These are phyloP conservation scores for Hymenotorrendiella dingleyae DNA, from an alignment of 2,329 filamentous ascomycete species.

Conservation along the genomic window DNA sequence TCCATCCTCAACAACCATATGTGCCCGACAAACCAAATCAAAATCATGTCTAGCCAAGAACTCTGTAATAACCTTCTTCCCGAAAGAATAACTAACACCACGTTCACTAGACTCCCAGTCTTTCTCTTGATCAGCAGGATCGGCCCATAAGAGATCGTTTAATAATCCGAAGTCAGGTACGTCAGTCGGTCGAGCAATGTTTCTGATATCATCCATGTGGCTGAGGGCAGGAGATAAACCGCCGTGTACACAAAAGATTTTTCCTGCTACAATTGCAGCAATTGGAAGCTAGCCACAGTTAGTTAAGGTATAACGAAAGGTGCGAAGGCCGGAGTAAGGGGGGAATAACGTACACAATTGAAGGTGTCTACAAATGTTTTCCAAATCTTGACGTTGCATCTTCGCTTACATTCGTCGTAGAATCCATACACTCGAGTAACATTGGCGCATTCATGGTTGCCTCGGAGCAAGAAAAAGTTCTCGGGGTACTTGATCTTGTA, in stretches of 20 bases:
- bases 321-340: too few species aligned
- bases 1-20: slow-evolving; percentile 99
- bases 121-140: slow-evolving; percentile 94
- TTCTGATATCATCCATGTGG: slow-evolving; percentile 97
- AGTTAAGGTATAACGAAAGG: too few species aligned
- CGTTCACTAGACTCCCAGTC: slow-evolving; percentile 98
- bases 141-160: slow-evolving; percentile 94
- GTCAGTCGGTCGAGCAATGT: slow-evolving; percentile 92
- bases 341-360: slow-evolving; percentile 53
- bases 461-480: slow-evolving; percentile 92
- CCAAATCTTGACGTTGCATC: slow-evolving; percentile 96
- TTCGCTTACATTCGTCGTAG: slow-evolving; percentile 95
- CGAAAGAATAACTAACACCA: slow-evolving; percentile 97
- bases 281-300: slow-evolving; percentile 72
- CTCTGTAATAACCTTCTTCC: slow-evolving; percentile 95
- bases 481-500: slow-evolving; percentile 97
- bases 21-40: slow-evolving; percentile 91
- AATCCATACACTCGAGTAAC: slow-evolving; percentile 95
- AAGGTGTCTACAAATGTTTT: slow-evolving; percentile 97
- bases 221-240: slow-evolving; percentile 85
- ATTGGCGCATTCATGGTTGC: slow-evolving; percentile 95
- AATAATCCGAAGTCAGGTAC: slow-evolving; percentile 94
- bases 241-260: slow-evolving; percentile 97
- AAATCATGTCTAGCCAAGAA: slow-evolving; percentile 94
- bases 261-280: slow-evolving; percentile 91